Evolutionary conservation across 306 rosid genomes (phyloP), one percentile per base, ranked within the genome.

Genomic region (Carpinus viminea): DNA sequence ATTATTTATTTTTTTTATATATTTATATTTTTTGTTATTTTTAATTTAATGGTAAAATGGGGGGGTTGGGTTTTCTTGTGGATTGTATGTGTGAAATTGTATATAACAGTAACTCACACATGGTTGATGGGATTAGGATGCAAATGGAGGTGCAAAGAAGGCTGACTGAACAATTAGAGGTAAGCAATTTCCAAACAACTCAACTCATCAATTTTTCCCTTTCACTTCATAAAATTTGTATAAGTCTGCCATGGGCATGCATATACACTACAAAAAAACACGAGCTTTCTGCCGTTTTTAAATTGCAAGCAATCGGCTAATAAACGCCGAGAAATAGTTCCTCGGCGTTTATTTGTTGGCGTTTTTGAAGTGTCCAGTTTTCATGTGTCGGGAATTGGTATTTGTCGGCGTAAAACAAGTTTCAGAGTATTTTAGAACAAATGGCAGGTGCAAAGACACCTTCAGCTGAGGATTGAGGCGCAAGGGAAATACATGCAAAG

Each of bases 111-210:
- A 89, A 90, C 93, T 85, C 81, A 88, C 83, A 79, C 85, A 77
- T 89, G 91, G 84, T 87, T 89, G 89, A 87, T 92, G 89, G 77
- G 31, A 88, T 86, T 76, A 95, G 97, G 98, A 92, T 95, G 99
- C 99, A 93, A 89, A 95, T 95, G 87, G 99, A 95, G 93, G 99
- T 95, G 91, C 99, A 95, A 81, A 86, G 99, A 91, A 93, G 99
- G 81, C 75, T 95, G 75, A 97, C 93, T 76, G 99, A 95, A 74
- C 99, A 95, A 83, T 83, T 95, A 38, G 99, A 95, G 99, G 98
- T 95, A 88, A 84, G 3, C 20, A 18, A 45, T 46, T 31, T 4
- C 38, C 60, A 57, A 38, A 8, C 64, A 10, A 16, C 47, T 4
- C n/a, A 24, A 21, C 13, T 53, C 45, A 28, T 72, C 48, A 31